Base-by-base conservation (phyloP, 2,329 filamentous ascomycete genomes). In the Colletotrichum lupini region DNA sequence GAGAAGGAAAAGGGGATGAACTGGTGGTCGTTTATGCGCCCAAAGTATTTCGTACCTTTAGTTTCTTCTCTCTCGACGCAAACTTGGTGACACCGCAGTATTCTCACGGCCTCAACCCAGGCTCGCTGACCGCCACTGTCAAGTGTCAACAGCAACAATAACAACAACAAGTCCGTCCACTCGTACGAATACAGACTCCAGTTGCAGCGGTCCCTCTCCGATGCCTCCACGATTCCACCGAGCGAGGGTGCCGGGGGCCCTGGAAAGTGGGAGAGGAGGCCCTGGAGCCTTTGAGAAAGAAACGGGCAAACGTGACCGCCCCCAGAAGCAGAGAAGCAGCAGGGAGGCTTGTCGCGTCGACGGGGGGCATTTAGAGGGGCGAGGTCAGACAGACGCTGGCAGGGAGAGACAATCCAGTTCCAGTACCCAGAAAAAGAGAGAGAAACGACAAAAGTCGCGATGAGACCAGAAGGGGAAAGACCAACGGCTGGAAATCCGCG, bases 381-480 rank as follows among this genome's bases (percentile, higher is more conserved):
- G 52, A 60, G 37, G 22, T n/a, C 9, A 42, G 12, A 24, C 42
- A 49, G 12, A 24, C 42, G n/a, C 42, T 49, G 42, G 19, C 42
- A 49, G 42, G 42, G 42, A 49, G 42, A 42, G 37, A 42, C 37
- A 42, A 14, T 42, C 37, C 37, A 42, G 37, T 42, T 42, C 37
- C 37, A n/a, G 42, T 32, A 32, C 30, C 30, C 30, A 49, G 42
- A 8, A 3, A 32, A 6, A 19, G 16, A 24, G 14, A 5, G 37
- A 6, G 16, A 26, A 9, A 30, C 42, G 46, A 7, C 42, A 52
- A 11, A 6, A 56, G 26, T n/a, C 26, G 53, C 24, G n/a, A 56
- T 6, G 60, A 49, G 35, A 60, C 70, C 32, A 24, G 30, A 73
- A 71, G 71, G 66, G 71, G 67, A 64, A 73, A 73, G 67, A 66